phyloP scores from a whole-genome alignment of 306 rosid species.

The Pueraria montana region DNA sequence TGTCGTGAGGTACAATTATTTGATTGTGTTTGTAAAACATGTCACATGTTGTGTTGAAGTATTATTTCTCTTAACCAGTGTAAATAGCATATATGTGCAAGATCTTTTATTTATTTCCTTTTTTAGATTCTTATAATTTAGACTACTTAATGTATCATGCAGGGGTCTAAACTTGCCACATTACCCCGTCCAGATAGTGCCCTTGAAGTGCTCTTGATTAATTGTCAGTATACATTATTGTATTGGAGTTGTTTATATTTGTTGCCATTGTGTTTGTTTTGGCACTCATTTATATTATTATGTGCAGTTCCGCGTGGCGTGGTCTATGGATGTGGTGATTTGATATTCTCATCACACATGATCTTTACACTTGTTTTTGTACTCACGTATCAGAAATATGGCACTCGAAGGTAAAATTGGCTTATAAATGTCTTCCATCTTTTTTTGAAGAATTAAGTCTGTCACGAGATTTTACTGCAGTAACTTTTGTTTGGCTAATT shows the following conservation, averaged over 20 bases:
- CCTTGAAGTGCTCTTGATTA: constrained; percentile 76
- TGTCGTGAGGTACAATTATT: constrained; percentile 71
- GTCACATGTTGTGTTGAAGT: background rate
- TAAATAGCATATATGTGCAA: background rate
- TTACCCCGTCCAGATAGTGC: constrained; percentile 90
- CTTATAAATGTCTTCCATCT: background rate
- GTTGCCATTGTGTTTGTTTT: constrained; percentile 6
- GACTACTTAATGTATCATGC: constrained; percentile 33
- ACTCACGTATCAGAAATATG: constrained; percentile 90
- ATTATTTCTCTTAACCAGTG: background rate
- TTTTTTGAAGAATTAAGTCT: constrained; percentile 1
- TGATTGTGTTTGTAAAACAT: background rate
- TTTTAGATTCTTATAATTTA: constrained; percentile 27
- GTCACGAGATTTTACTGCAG: background rate
- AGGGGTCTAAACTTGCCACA: constrained; percentile 95
- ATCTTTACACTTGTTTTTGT: constrained; percentile 90
- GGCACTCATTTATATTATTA: constrained; percentile 47
- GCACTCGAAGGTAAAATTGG: constrained; percentile 71
- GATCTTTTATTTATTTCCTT: background rate
- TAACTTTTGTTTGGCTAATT: constrained; percentile 6
- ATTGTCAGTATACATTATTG: constrained; percentile 63
- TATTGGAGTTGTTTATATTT: constrained; percentile 35
- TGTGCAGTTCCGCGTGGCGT: constrained; percentile 90
- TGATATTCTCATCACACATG: constrained; percentile 99
- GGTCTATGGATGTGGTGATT: constrained; percentile 95